Evolutionary conservation across 176 grass and related monocot genomes (phyloP).

Genomic region (Pharus latifolius): DNA sequence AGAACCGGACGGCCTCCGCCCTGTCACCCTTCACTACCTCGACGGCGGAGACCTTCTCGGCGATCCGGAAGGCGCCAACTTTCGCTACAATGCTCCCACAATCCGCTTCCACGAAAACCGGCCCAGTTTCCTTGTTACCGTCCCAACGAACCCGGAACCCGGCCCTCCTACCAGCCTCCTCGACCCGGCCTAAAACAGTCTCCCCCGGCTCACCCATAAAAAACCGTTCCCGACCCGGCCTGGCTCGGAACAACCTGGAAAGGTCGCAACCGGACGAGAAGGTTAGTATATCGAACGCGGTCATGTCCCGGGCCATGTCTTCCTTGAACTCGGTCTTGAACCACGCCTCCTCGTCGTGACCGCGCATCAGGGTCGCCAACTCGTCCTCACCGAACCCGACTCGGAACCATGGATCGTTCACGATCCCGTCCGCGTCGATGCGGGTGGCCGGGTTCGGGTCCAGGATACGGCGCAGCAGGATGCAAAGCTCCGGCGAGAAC

Average conservation of each 20-base stretch:
- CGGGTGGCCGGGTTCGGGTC: constrained; percentile 58
- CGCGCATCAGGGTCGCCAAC: constrained; percentile 26
- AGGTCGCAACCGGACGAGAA: constrained; percentile 62
- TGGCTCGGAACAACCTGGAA: constrained; percentile 36
- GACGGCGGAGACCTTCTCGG: constrained; percentile 40
- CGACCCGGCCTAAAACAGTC: constrained; percentile 17
- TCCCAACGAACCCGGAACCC: constrained; percentile 15
- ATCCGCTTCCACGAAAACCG: constrained; percentile 31
- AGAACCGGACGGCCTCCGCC: constrained; percentile 26
- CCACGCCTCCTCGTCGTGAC: neutral
- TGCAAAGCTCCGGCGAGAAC: constrained; percentile 52
- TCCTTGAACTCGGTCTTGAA: constrained; percentile 32
- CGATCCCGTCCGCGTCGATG: constrained; percentile 45
- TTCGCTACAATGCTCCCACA: constrained; percentile 39
- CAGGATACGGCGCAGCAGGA: constrained; percentile 50
- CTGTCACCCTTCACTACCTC: constrained; percentile 46
- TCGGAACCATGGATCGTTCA: constrained; percentile 52
- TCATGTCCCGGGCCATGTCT: constrained; percentile 25
- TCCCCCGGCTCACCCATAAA: constrained; percentile 18
- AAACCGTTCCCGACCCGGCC: constrained; percentile 36
- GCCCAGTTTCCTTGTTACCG: constrained; percentile 14
- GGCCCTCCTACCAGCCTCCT: constrained; percentile 13
- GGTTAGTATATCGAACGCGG: constrained; percentile 76
- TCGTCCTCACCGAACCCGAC: constrained; percentile 12
- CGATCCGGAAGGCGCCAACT: constrained; percentile 28